Evolutionary conservation across 1,139 yeast species (phyloP).

Genomic region (Geotrichum phurueaensis): DNA sequence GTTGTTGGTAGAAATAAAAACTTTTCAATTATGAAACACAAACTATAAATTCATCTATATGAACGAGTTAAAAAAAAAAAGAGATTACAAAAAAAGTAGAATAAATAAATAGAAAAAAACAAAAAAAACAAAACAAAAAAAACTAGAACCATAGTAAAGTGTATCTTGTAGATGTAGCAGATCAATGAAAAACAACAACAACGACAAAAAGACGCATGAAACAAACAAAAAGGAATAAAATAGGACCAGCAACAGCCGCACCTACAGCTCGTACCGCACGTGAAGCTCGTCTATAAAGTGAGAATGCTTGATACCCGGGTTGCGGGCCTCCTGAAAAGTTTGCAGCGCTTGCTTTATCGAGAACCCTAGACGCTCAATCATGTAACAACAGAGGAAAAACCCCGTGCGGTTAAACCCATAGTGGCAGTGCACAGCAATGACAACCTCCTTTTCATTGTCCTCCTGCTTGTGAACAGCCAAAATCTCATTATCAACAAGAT

Average conservation of each 20-base stretch:
- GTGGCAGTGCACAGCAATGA: conserved; percentile 70
- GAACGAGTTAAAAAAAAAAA: neutral
- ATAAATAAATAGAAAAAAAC: neutral
- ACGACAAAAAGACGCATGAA: neutral
- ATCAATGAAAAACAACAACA: neutral
- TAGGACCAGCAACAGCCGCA: neutral
- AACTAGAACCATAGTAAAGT: neutral
- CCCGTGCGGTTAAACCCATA: conserved; percentile 81
- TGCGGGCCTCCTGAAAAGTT: conserved; percentile 52
- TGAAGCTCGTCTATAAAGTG: conserved; percentile 72
- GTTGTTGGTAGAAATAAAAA: neutral
- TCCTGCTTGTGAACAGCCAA: conserved; percentile 3
- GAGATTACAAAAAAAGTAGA: neutral
- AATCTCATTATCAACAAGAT: conserved; percentile 42
- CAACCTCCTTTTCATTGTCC: conserved; percentile 27
- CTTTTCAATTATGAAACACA: neutral
- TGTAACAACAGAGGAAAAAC: conserved; percentile 62
- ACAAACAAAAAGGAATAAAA: neutral
- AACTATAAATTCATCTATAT: neutral
- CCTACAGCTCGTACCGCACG: conserved; percentile 45
- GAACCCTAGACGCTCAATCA: conserved; percentile 57
- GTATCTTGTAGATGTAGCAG: neutral
- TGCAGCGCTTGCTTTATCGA: conserved; percentile 57
- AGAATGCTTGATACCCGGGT: conserved; percentile 73
- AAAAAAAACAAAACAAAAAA: neutral